Conservation (phyloP, 257 asterid genomes). For the Ligustrum vulgare region DNA sequence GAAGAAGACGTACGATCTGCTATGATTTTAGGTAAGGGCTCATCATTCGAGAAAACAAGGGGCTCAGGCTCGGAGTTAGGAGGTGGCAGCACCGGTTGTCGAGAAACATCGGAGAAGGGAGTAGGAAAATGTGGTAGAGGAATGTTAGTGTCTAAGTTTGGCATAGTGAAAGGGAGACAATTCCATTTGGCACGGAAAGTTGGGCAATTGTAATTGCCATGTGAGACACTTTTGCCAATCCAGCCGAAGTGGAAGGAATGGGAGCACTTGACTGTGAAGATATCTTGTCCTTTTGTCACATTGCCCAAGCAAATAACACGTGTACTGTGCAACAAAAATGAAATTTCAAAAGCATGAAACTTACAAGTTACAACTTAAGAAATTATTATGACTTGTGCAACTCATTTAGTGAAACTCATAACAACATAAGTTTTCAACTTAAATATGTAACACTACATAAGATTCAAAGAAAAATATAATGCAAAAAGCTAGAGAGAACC, state of each 20-base stretch:
- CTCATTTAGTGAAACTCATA: too few relatives aligned
- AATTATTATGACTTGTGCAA: not conserved
- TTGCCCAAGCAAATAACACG: slow-evolving; percentile 27
- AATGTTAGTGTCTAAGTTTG: not conserved
- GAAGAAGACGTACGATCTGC: not conserved
- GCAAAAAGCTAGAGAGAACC: too few relatives aligned
- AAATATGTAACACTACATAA: too few relatives aligned
- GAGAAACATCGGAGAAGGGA: not conserved
- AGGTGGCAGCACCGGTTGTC: not conserved
- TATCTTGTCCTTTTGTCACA: slow-evolving; percentile 20
- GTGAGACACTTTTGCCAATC: slow-evolving; percentile 10
- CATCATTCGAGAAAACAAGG: slow-evolving; percentile 18
- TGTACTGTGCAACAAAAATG: not conserved
- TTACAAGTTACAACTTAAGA: not conserved
- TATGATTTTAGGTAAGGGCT: slow-evolving; percentile 10
- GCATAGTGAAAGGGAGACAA: slow-evolving; percentile 17
- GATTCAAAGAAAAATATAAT: too few relatives aligned
- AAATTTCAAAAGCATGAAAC: not conserved
- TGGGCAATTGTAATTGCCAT: slow-evolving; percentile 22
- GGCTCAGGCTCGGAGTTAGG: slow-evolving; percentile 21
- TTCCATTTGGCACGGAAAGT: slow-evolving; percentile 26
- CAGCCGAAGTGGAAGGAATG: slow-evolving; percentile 27
- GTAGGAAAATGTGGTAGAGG: not conserved
- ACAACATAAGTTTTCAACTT: too few relatives aligned
- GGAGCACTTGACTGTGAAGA: slow-evolving; percentile 26